Evolutionary conservation across 768 basidiomycete genomes (phyloP).

Genomic region (Dioszegia aurantiaca): DNA sequence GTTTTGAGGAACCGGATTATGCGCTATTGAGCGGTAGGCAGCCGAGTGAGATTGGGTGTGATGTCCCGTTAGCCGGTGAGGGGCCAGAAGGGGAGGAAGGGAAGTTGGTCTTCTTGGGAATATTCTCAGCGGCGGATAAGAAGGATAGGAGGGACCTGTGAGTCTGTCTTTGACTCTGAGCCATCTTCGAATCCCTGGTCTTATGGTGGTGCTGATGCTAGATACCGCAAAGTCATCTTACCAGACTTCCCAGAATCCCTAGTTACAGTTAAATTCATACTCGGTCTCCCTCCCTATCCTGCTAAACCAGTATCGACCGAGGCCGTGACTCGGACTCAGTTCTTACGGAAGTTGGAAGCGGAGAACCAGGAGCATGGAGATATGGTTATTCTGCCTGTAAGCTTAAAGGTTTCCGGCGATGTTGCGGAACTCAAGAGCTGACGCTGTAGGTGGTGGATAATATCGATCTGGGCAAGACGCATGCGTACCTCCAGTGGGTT

Average conservation of each 20-base stretch:
- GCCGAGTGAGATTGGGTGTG: slow-evolving; percentile 51
- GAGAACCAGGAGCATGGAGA: slow-evolving; percentile 48
- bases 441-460: slow-evolving; percentile 48
- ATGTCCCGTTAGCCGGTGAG: slow-evolving; percentile 38
- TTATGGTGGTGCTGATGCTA: slow-evolving; percentile 13
- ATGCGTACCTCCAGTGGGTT: slow-evolving; percentile 53
- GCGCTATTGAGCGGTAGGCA: slow-evolving; percentile 48
- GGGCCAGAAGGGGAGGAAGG: slow-evolving; percentile 30
- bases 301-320: slow-evolving; percentile 38
- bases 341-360: slow-evolving; percentile 29
- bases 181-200: not conserved
- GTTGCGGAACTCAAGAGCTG: not conserved
- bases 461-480: slow-evolving; percentile 53
- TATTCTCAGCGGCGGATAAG: slow-evolving; percentile 50
- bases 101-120: slow-evolving; percentile 50
- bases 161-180: slow-evolving; percentile 16
- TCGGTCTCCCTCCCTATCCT: slow-evolving; percentile 46
- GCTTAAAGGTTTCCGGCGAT: slow-evolving; percentile 8
- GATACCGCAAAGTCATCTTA: slow-evolving; percentile 44
- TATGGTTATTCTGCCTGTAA: slow-evolving; percentile 50
- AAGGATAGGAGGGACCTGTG: slow-evolving; percentile 47
- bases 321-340: slow-evolving; percentile 25
- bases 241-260: slow-evolving; percentile 49
- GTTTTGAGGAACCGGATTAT: slow-evolving; percentile 53
- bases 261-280: slow-evolving; percentile 52